A percentile compares a stretch with the other conserved stretches of the same genome.
Conservation (phyloP, 345 rosid genomes). For the Punica granatum region DNA sequence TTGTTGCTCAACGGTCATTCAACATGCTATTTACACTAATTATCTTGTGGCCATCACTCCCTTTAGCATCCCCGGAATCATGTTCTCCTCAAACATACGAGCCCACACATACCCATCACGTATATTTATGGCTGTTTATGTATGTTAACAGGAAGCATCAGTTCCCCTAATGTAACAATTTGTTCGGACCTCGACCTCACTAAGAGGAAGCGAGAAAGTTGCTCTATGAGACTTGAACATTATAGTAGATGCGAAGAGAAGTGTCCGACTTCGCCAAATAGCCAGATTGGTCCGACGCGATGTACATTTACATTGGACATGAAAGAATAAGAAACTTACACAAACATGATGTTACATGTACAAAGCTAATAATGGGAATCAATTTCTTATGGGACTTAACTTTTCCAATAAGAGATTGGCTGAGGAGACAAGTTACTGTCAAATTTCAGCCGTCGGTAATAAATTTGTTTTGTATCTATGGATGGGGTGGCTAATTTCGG, state of each 20-base stretch:
- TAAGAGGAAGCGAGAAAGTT: not conserved
- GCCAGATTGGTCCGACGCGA: too few species aligned
- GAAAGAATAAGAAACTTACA: not conserved
- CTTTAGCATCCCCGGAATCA: too few species aligned
- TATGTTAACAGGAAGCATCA: too few species aligned
- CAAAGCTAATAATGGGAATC: not conserved
- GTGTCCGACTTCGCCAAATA: not conserved
- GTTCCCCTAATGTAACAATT: too few species aligned
- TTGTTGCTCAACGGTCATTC: too few species aligned
- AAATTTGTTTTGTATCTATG: slow-evolving; percentile 2
- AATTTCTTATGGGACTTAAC: not conserved
- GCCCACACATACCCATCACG: too few species aligned
- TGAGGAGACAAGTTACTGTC: not conserved
- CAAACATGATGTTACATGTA: not conserved
- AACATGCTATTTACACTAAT: too few species aligned
- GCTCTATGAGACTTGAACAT: not conserved
- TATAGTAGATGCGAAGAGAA: not conserved
- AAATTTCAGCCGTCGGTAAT: not conserved
- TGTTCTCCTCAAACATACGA: too few species aligned
- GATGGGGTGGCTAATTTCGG: slow-evolving; percentile 11
- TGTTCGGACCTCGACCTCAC: too few species aligned
- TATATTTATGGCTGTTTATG: too few species aligned
- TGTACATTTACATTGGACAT: not conserved
- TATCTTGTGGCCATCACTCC: too few species aligned
- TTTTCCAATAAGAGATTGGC: not conserved